These are phyloP conservation scores for Agaricus subrufescens DNA, from an alignment of 768 basidiomycete species.

Conservation along the genomic window DNA sequence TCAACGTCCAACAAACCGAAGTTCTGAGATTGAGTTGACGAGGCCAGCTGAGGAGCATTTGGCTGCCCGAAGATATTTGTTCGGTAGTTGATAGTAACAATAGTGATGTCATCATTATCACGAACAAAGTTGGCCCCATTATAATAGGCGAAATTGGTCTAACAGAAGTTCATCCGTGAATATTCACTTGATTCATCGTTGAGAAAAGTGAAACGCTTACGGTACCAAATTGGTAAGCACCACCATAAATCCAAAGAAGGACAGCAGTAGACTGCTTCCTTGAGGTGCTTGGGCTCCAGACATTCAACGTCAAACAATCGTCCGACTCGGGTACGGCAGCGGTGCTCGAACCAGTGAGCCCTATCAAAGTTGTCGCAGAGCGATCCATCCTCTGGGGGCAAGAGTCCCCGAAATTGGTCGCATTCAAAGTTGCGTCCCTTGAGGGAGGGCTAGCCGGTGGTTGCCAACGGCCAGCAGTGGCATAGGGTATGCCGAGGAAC, in stretches of 20 bases:
- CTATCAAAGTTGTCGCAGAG: slow-evolving; percentile 18
- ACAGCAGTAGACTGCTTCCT: slow-evolving; percentile 31
- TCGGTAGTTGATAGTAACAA: slow-evolving; percentile 36
- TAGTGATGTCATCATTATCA: slow-evolving; percentile 27
- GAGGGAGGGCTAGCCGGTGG: slow-evolving; percentile 20
- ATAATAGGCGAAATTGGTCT: slow-evolving; percentile 24
- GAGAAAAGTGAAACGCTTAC: slow-evolving; percentile 15
- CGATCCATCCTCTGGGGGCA: slow-evolving; percentile 23
- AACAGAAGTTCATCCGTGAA: background rate
- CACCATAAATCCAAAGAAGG: slow-evolving; percentile 35
- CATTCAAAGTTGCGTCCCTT: slow-evolving; percentile 16
- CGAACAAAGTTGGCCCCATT: slow-evolving; percentile 26
- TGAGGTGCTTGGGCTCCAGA: slow-evolving; percentile 31
- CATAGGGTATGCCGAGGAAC: slow-evolving; percentile 31
- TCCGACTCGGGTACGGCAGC: slow-evolving; percentile 29
- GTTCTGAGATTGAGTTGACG: slow-evolving; percentile 23
- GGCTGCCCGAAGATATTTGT: slow-evolving; percentile 36
- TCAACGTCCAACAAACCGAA: slow-evolving; percentile 34
- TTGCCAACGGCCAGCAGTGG: slow-evolving; percentile 28
- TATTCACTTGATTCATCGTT: background rate
- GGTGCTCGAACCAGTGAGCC: slow-evolving; percentile 19
- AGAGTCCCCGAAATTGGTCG: slow-evolving; percentile 24
- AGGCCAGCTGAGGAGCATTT: slow-evolving; percentile 31
- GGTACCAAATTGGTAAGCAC: slow-evolving; percentile 30
- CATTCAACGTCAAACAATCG: slow-evolving; percentile 31